Percentiles rank a stretch among this genome's conserved stretches.
Conservation (phyloP, 495 filamentous ascomycete genomes). For the Penicillium herquei region DNA sequence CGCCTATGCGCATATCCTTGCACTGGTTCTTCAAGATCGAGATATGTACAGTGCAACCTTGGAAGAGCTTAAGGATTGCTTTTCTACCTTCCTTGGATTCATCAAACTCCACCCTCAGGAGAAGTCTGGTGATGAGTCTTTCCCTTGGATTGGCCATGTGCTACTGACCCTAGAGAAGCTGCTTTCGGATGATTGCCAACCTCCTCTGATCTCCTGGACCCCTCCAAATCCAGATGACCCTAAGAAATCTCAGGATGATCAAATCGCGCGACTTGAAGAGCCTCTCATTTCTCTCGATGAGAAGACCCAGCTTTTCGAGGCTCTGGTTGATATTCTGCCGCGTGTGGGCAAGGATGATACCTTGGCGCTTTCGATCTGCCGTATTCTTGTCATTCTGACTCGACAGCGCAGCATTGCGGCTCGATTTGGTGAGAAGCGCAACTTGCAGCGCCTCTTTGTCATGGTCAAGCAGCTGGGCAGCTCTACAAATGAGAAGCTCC, state of each 20-base stretch:
- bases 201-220: constrained; percentile 70
- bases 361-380: constrained; percentile 76
- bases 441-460: constrained; percentile 84
- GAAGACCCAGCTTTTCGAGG: constrained; percentile 66
- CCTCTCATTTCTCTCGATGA: constrained; percentile 64
- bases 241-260: constrained; percentile 37
- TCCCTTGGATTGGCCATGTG: constrained; percentile 90
- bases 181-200: constrained; percentile 81
- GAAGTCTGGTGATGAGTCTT: constrained; percentile 65
- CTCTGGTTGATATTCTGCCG: constrained; percentile 78
- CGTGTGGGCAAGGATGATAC: constrained; percentile 82
- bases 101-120: constrained; percentile 63
- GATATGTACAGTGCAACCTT: constrained; percentile 77
- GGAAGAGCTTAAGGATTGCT: constrained; percentile 74
- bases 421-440: constrained; percentile 78
- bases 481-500: constrained; percentile 69
- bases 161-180: constrained; percentile 88
- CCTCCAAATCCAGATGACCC: constrained; percentile 57
- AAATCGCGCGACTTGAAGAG: constrained; percentile 56
- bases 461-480: constrained; percentile 91
- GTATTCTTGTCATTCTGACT: constrained; percentile 89
- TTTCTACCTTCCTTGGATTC: constrained; percentile 72
- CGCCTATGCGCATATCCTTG: constrained; percentile 90
- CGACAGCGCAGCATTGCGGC: constrained; percentile 71
- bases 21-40: constrained; percentile 78